A percentile compares a stretch with the other conserved stretches of the same genome.
Conservation (phyloP, 768 basidiomycete species). For the Macrolepiota albuminosa region DNA sequence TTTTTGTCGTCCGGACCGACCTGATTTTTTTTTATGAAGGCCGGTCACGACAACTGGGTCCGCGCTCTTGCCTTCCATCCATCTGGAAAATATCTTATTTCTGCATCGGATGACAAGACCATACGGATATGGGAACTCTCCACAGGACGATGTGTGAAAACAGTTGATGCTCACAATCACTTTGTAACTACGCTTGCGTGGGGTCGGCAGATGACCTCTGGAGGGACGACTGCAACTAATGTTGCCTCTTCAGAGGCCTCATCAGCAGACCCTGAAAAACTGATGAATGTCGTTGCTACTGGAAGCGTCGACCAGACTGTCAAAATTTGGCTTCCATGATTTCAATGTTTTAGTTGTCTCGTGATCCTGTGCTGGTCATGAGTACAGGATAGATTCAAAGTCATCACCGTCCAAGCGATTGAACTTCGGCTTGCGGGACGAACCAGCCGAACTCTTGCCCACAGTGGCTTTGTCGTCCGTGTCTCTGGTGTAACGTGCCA, state of each 20-base stretch:
- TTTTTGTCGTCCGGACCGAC: constrained; percentile 6
- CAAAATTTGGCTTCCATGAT: constrained; percentile 60
- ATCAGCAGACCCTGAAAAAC: constrained; percentile 44
- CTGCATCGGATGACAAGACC: constrained; percentile 89
- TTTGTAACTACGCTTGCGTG: constrained; percentile 81
- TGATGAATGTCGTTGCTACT: constrained; percentile 66
- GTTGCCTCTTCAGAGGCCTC: constrained; percentile 16
- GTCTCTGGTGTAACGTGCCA: constrained; percentile 11
- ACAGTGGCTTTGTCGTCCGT: constrained; percentile 6
- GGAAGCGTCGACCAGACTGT: constrained; percentile 65
- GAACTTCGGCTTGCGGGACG: constrained; percentile 2
- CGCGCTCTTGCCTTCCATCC: constrained; percentile 88
- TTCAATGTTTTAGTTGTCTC: constrained; percentile 3
- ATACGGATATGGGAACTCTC: constrained; percentile 87
- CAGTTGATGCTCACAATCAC: constrained; percentile 81
- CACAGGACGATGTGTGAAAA: constrained; percentile 82
- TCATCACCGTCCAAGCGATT: constrained; percentile 1
- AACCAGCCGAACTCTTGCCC: constrained; percentile 6
- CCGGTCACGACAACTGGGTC: constrained; percentile 89
- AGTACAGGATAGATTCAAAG: not conserved
- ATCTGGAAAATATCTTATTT: constrained; percentile 83
- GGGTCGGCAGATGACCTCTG: constrained; percentile 56
- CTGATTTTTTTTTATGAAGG: constrained; percentile 27
- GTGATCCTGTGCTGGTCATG: not conserved
- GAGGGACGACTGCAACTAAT: constrained; percentile 31